Percentiles rank a stretch among this genome's conserved stretches.
Evolutionary conservation across 305 asterid species (phyloP).

Genomic region (Nicotiana rustica): DNA sequence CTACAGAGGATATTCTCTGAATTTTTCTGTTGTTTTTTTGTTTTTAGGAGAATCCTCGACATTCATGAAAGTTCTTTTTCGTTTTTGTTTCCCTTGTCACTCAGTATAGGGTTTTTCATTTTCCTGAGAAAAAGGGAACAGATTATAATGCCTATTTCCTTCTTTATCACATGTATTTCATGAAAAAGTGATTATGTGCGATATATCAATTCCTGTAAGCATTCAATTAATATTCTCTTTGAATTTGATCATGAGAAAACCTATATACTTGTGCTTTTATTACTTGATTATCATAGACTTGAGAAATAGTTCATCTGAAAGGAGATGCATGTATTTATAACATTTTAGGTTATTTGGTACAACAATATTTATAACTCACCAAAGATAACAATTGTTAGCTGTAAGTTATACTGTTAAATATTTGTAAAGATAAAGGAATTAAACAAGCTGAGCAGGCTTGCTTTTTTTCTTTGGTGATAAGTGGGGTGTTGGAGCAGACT

Average conservation of each 20-base stretch:
- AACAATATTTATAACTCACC: constrained; percentile 14
- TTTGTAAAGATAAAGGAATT: constrained; percentile 27
- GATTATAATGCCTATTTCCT: background rate
- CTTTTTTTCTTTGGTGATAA: background rate
- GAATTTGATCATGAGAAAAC: constrained; percentile 24
- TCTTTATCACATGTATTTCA: constrained; percentile 1
- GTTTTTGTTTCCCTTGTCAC: constrained; percentile 25
- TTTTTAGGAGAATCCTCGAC: constrained; percentile 22
- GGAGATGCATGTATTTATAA: constrained; percentile 24
- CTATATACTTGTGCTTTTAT: constrained; percentile 21
- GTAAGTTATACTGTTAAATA: background rate
- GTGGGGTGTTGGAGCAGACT: constrained; percentile 26
- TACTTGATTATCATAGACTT: constrained; percentile 15
- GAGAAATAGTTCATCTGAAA: constrained; percentile 26
- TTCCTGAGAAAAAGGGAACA: constrained; percentile 14
- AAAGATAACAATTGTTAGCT: constrained; percentile 24
- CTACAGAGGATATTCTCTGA: background rate
- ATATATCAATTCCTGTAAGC: constrained; percentile 10
- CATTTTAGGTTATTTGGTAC: background rate
- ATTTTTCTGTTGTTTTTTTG: background rate
- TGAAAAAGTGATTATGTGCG: constrained; percentile 15
- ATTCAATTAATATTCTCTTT: constrained; percentile 12
- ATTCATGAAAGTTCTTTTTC: background rate
- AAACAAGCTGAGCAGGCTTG: constrained; percentile 14
- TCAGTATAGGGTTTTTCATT: background rate